These are phyloP conservation scores for Rhynchosporium graminicola DNA, from an alignment of 2,329 filamentous ascomycete species.

Conservation along the genomic window DNA sequence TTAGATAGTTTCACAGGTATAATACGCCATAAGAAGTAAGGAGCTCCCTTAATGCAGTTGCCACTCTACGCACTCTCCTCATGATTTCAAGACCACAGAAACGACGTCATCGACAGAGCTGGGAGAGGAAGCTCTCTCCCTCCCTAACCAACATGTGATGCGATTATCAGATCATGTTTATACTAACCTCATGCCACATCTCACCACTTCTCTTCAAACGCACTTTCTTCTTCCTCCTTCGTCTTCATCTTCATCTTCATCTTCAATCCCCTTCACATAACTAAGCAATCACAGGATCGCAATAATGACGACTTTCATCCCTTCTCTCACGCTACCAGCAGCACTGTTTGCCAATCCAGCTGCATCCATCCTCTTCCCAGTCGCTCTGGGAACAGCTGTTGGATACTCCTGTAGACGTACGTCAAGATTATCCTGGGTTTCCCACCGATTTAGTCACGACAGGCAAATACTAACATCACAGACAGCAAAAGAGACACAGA, in stretches of 20 bases:
- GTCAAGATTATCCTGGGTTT: slow-evolving; percentile 35
- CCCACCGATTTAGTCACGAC: slow-evolving; percentile 2
- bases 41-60: no score
- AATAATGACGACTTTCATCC: slow-evolving; percentile 77
- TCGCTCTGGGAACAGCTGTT: slow-evolving; percentile 71
- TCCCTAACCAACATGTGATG: slow-evolving; percentile 7
- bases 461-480: slow-evolving; percentile 13
- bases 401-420: slow-evolving; percentile 68
- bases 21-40: neutral
- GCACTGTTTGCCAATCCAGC: slow-evolving; percentile 72
- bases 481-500: slow-evolving; percentile 57
- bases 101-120: slow-evolving; percentile 8
- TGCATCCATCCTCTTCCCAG: slow-evolving; percentile 72
- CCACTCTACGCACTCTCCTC: no score
- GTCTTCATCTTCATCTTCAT: neutral
- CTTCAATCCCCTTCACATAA: slow-evolving; percentile 12
- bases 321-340: slow-evolving; percentile 73
- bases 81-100: neutral
- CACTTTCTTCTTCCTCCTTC: slow-evolving; percentile 4
- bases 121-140: slow-evolving; percentile 6
- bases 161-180: slow-evolving; percentile 7
- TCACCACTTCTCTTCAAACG: neutral
- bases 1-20: neutral
- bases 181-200: slow-evolving; percentile 10
- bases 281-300: slow-evolving; percentile 16